Evolutionary conservation across 805 yeast species (phyloP), one percentile per base, ranked within the genome.

Genomic region (Ogataea ramenticola): DNA sequence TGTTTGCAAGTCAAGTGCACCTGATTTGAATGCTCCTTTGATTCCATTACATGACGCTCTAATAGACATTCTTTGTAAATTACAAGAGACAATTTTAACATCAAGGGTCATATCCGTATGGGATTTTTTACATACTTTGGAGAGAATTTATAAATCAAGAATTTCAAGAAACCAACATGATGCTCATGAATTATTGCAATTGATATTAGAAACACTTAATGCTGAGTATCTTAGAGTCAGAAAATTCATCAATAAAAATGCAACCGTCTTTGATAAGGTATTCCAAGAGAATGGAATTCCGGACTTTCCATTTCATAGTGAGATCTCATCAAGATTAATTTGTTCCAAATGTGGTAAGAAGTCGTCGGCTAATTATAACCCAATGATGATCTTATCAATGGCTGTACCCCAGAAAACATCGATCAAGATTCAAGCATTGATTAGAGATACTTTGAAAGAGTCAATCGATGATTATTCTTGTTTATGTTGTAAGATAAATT

Each of bases 121-220:
- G 90, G 82, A 86, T 1, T 74, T 90, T 40, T 65, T 91, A 17
- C 82, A 74, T 42, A 81, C 78, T 11, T 64, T 93, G 41, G 98
- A 91, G 56, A 62, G 61, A 10, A 80, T 85, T 15, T 85, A 82
- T 64, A 75, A 80, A 44, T 80, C 90, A 3, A 79, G 77, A 50
- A 81, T 93, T 24, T 81, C 95, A 2, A 67, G 84, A 31, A 77
- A 77, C 39, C 99, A 93, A 61, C 96, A 91, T 56, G 99, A 91
- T 65, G 96, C 98, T 0, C 97, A 93, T 54, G 99, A 91, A 56
- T 70, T 93, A 49, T 75, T 91, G 27, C 96, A 88, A 58, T 64
- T 87, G 42, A 71, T 90, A 19, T 65, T 91, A 20, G 96, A 90
- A 54, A 81, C 91, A 0, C 66, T 93, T 41, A 80, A 83, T 41